Evolutionary conservation across 768 basidiomycete species (phyloP).

Genomic region (Royoungia palumana): DNA sequence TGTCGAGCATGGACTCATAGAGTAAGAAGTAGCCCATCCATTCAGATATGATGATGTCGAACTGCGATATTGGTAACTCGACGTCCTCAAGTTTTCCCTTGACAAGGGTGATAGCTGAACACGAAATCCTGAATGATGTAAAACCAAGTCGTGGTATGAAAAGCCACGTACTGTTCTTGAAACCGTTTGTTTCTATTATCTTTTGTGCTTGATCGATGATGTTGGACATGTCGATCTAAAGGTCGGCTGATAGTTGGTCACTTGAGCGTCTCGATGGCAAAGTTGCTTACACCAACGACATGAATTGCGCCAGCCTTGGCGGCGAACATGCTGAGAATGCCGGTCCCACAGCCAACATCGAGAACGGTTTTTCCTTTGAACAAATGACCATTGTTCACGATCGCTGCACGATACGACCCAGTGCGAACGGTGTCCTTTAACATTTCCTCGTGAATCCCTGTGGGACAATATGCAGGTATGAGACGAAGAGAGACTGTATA

Average conservation of each 20-base stretch:
- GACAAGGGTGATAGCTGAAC: conserved; percentile 84
- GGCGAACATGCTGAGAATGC: conserved; percentile 97
- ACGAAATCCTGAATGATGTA: conserved; percentile 4
- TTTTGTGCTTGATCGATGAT: conserved; percentile 99
- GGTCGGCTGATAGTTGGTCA: conserved; percentile 13
- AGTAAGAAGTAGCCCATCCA: conserved; percentile 99
- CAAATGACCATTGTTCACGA: conserved; percentile 89
- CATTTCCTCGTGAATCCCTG: conserved; percentile 99
- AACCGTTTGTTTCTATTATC: conserved; percentile 95
- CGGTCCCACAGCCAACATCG: conserved; percentile 98
- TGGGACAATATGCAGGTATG: conserved; percentile 1
- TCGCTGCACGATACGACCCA: conserved; percentile 90
- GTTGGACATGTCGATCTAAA: conserved; percentile 98
- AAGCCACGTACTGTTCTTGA: conserved; percentile 79
- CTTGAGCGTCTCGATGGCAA: conserved; percentile 1
- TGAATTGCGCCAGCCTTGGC: conserved; percentile 93
- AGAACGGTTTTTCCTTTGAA: conserved; percentile 97
- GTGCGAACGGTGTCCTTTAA: conserved; percentile 95
- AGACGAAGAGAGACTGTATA: conserved; percentile 1
- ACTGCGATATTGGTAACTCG: conserved; percentile 82
- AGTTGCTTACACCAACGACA: conserved; percentile 77
- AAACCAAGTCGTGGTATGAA: neutral
- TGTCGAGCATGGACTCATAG: conserved; percentile 99
- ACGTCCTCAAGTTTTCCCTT: conserved; percentile 98
- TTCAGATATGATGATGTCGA: conserved; percentile 99